These are phyloP conservation scores for Claviceps pusilla DNA, from an alignment of 2,329 filamentous ascomycete species.

Conservation along the genomic window DNA sequence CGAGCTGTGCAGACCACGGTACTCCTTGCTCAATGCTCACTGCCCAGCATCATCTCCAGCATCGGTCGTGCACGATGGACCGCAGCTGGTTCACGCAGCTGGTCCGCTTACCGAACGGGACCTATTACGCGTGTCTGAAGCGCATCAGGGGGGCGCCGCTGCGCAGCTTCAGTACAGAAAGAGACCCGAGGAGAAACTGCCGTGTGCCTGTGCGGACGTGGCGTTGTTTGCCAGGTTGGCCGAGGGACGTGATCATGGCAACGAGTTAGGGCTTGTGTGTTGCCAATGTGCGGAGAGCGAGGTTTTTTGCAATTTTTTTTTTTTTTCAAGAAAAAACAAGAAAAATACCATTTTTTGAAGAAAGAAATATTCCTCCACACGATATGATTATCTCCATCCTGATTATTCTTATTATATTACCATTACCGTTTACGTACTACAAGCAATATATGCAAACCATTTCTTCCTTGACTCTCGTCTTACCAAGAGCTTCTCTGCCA, in stretches of 20 bases:
- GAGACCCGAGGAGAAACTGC: neutral
- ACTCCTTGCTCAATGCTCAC: neutral
- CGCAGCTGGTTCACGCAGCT: neutral
- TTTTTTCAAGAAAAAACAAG: no score
- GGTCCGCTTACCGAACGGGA: neutral
- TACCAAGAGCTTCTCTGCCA: no score
- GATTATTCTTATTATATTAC: no score
- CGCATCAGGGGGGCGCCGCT: neutral
- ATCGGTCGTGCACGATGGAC: neutral
- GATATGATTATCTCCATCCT: no score
- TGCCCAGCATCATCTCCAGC: no score
- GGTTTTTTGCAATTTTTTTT: no score
- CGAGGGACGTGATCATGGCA: neutral
- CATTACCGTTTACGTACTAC: no score
- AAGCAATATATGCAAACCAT: no score
- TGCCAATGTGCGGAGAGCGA: neutral
- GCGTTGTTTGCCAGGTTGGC: constrained; percentile 2
- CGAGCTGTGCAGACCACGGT: neutral
- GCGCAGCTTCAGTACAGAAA: constrained; percentile 1
- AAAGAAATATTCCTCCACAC: no score
- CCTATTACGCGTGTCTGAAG: constrained; percentile 3
- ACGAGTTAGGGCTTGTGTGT: neutral
- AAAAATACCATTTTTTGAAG: no score
- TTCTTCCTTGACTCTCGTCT: no score
- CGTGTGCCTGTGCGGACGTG: constrained; percentile 3